Conservation (phyloP, 176 grass and related monocot species). For the Sorghum bicolor region DNA sequence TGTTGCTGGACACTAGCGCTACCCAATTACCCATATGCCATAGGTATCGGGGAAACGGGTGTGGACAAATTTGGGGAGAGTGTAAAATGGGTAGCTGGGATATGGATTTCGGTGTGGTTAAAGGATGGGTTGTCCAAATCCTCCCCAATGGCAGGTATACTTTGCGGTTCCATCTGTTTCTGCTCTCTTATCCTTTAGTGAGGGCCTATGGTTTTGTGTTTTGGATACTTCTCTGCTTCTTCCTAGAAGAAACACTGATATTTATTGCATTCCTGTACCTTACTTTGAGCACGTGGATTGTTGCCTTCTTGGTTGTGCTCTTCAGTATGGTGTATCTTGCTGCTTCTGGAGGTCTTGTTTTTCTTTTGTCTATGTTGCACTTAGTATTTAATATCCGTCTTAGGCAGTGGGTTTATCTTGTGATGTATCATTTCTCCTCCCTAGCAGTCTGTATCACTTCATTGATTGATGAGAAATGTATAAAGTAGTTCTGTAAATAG, state of each 20-base stretch:
- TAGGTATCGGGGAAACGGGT: too few relatives aligned
- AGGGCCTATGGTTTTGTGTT: background rate
- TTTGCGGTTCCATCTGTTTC: background rate
- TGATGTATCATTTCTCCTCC: background rate
- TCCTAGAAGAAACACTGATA: background rate
- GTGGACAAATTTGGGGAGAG: too few relatives aligned
- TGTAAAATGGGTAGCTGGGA: too few relatives aligned
- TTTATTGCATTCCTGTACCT: background rate
- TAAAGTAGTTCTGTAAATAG: background rate
- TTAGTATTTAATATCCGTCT: background rate
- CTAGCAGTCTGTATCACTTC: background rate
- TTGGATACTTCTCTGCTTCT: background rate
- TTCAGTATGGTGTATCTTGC: background rate
- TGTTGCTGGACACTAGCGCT: too few relatives aligned
- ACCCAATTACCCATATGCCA: too few relatives aligned
- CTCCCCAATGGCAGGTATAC: background rate
- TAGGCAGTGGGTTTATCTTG: background rate
- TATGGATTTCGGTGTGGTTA: too few relatives aligned
- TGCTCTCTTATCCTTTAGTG: background rate
- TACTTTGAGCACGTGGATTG: constrained; percentile 12
- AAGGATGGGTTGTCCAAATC: too few relatives aligned
- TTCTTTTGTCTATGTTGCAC: background rate
- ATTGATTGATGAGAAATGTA: background rate
- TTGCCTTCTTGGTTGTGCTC: background rate
- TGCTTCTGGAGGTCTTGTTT: background rate